Base-by-base conservation (phyloP, 176 grass and related monocot species). In the Alloteropsis semialata region DNA sequence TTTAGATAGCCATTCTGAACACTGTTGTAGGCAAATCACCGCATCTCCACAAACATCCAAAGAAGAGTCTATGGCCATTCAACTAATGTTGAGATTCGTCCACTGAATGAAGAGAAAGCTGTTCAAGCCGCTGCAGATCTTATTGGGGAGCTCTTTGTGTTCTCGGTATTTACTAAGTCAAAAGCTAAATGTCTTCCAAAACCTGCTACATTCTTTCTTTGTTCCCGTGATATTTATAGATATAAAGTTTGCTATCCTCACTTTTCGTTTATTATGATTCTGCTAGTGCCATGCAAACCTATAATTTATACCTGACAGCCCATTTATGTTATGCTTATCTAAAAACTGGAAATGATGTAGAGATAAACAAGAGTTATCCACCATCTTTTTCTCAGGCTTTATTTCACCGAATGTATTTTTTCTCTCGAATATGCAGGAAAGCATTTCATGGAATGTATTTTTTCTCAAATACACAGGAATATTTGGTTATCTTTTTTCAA, bases 31-130 rank as follows among this genome's bases (percentile, higher is more conserved):
- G n/a, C 63, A 62, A 93, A 93, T 63, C 91, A 93, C 45, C 82
- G 91, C n/a, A 83, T 88, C 24, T 86, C 91, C n/a, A 93, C 85
- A 50, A 83, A 70, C 38, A 88, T 93, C 57, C 91, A 93, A 83
- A 85, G 91, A 80, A 84, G 91, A 77, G 58, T 93, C 70, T 90
- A 93, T 72, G 91, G 88, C 17, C 91, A 93, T 85, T 72, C 91
- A 80, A 90, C 85, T 42, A 67, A 72, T 45, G 91, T 90, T 66
- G 91, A 80, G 55, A 86, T 94, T 68, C 82, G 85, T 29, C 92
- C 92, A 16, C 33, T 94, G 63, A 88, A 94, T 67, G 88, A 94
- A 70, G 92, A 94, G 78, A 94, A 94, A 81, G 92, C 92, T 88
- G 88, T 94, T 86, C 88, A 94, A 86, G 88, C 88, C 77, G 88